Base-by-base conservation (phyloP, 108 stramenopile species). In the Epithemia pelagica region DNA sequence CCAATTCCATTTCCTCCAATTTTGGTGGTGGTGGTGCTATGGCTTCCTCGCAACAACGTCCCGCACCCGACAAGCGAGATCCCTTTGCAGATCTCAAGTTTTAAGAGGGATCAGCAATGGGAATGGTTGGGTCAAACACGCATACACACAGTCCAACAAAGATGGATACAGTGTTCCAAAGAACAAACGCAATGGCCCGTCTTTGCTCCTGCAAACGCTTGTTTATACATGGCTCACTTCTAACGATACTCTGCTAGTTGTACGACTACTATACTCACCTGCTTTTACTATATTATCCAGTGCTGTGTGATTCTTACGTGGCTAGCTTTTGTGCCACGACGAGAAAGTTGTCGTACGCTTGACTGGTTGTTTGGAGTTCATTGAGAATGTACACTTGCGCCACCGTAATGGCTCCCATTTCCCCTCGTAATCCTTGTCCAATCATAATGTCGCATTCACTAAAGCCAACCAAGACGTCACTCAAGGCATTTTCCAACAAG, bases 371-470 rank as follows among this genome's bases (percentile, higher is more conserved):
- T 19, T 66, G 24, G 0, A 88, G 32, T 23, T 73, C 70, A 0
- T 37, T 59, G 53, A 92, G 61, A 28, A 92, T 79, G 54, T 78
- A 74, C 52, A 92, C 65, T 69, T 92, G 91, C n/a, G 86, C 88
- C 30, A 79, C 76, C 27, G 88, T 72, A 23, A 74, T 69, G 2
- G 68, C 78, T 2, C 91, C 91, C 30, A 92, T 58, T 30, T 89
- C 62, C 28, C 91, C 91, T 7, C 82, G 68, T 0, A 92, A 32
- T 7, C 73, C 87, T 74, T 92, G 91, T 26, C 91, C 91, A 59
- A 92, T 83, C 30, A 79, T 61, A 2, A 89, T 64, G 69, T 92
- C 91, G 52, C 55, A 59, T 32, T 77, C 77, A 37, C 81, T 81
- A 58, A 80, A 76, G 25, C 62, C 69, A 18, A 62, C 80, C 0